phyloP scores from a whole-genome alignment of 202 grass and related monocot species.

The Brachypodium distachyon region DNA sequence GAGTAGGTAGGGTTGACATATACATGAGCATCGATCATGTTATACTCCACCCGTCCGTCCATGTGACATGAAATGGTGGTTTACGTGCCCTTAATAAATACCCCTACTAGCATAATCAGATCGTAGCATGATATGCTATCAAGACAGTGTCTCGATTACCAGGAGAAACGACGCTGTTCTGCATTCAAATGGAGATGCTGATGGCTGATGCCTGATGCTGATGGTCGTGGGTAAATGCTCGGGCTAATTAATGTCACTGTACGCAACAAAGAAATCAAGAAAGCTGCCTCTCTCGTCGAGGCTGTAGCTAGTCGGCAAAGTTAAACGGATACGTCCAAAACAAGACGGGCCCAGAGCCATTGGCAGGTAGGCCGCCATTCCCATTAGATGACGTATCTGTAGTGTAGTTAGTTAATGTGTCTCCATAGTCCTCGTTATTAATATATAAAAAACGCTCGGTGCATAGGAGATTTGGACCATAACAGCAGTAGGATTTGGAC shows the following conservation, averaged over 20 bases:
- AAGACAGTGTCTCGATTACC: neutral
- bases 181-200: neutral
- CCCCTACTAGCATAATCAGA: too few relatives aligned
- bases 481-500: too few relatives aligned
- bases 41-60: neutral
- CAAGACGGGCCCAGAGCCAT: neutral
- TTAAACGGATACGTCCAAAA: constrained; percentile 14
- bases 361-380: neutral
- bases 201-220: neutral
- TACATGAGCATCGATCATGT: too few relatives aligned
- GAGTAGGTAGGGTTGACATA: too few relatives aligned
- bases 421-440: too few relatives aligned
- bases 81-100: neutral
- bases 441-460: too few relatives aligned
- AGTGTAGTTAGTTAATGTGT: too few relatives aligned
- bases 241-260: neutral
- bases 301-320: neutral
- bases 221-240: neutral
- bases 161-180: neutral
- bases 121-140: neutral
- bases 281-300: neutral
- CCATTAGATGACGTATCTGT: neutral
- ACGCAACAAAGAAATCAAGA: neutral
- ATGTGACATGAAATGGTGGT: constrained; percentile 9
- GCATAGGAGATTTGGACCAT: too few relatives aligned